Base-by-base conservation (phyloP, 1,139 yeast species). In the Ogataea hybrid region DNA sequence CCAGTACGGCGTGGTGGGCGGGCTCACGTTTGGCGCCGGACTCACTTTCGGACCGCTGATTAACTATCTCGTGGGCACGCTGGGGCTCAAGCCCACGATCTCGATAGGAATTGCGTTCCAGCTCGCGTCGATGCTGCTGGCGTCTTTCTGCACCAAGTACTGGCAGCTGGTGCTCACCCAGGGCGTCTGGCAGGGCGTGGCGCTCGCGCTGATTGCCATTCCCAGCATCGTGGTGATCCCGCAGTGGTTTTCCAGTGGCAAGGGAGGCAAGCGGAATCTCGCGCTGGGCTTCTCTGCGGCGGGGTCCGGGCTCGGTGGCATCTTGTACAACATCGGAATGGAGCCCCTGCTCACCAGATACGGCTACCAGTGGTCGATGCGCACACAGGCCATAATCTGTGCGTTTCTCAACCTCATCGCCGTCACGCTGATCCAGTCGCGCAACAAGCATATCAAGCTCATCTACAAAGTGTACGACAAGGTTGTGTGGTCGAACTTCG, bases 271-370 rank as follows among this genome's bases (percentile, higher is more conserved):
- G 34, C 65, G 78, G 49, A 78, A 84, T n/a, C 58, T 77, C 6
- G 82, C 84, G 0, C 70, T 76, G 65, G 87, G 86, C 0, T 58
- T 80, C 14, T 64, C 74, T n/a, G 79, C 79, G 28, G 57, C 75
- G 11, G 88, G 88, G 3, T 69, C 83, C 8, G 88, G 88, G 9
- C 49, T 76, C 9, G 88, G 87, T n/a, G 88, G 87, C 25, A 67
- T 80, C 28, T 63, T 75, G 1, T 78, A 76, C 52, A 69, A 80
- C 2, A 61, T 78, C 33, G 68, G 73, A 18, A 62, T 76, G 25
- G 73, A 77, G 51, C 66, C 67, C 22, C 57, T 81, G 17, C 67
- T 80, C 34, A 60, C 68, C 17, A 69, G 75, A 1, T 77, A 78
- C 8, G 63, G 73, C 48, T 82, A 75, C 48, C 62, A 64, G 37